These are phyloP conservation scores for Gardenia jasminoides DNA, from an alignment of 257 asterid species.

Conservation along the genomic window DNA sequence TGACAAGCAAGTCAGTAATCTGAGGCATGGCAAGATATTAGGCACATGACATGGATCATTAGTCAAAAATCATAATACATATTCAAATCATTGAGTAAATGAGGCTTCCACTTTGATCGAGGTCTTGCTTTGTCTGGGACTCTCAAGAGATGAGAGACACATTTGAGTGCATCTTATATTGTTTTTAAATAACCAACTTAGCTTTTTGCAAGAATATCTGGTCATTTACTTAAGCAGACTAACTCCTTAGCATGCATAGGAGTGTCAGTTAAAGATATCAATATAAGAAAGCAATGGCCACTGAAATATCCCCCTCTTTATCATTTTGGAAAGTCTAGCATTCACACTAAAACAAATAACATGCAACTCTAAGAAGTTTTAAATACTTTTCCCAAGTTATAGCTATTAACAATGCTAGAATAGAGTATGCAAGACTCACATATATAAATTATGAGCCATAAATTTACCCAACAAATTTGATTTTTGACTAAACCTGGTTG, in stretches of 20 bases:
- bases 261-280: background rate
- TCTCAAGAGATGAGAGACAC: background rate
- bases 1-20: conserved; percentile 86
- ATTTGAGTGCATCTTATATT: background rate
- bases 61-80: background rate
- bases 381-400: background rate
- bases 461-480: background rate
- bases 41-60: conserved; percentile 3
- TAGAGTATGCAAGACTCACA: background rate
- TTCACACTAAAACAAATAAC: background rate
- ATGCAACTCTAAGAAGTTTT: background rate
- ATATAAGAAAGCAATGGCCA: background rate
- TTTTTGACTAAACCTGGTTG: background rate
- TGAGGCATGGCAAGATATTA: conserved; percentile 26
- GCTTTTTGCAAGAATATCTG: background rate
- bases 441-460: background rate
- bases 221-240: background rate
- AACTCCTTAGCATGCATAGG: background rate
- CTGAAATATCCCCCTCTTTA: background rate
- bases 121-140: background rate
- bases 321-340: background rate
- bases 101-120: background rate
- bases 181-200: background rate
- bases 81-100: background rate
- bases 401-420: background rate